Percentiles rank a stretch among this genome's conserved stretches.
phyloP scores from a whole-genome alignment of 768 basidiomycete species.

The Mycena crocata region DNA sequence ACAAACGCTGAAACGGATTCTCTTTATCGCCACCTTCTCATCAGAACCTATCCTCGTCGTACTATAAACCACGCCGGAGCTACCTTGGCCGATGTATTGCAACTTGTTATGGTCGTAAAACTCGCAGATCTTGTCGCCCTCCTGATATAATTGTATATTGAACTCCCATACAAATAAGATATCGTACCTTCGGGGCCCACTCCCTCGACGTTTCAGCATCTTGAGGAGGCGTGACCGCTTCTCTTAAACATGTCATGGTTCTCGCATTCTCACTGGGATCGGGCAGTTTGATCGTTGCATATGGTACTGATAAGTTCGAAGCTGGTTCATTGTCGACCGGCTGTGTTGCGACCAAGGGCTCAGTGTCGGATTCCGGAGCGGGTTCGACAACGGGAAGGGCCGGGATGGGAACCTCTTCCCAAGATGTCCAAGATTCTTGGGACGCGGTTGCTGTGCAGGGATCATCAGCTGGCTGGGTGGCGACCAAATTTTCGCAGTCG shows the following conservation, averaged over 20 bases:
- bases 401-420: neutral
- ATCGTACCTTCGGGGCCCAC: slow-evolving; percentile 5
- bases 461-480: slow-evolving; percentile 7
- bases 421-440: neutral
- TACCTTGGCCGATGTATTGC: neutral
- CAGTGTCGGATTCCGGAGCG: neutral
- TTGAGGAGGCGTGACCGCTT: neutral
- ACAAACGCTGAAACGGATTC: slow-evolving; percentile 3
- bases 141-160: neutral
- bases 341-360: neutral
- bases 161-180: neutral
- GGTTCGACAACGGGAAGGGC: neutral
- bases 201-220: neutral
- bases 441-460: neutral
- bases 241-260: neutral
- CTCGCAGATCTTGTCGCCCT: neutral
- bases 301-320: no score
- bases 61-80: neutral
- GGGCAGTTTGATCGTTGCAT: no score
- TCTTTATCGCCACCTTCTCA: neutral
- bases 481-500: neutral
- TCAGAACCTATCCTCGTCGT: neutral
- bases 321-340: neutral
- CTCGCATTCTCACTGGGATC: neutral
- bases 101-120: neutral